Percentiles rank a stretch among this genome's conserved stretches.
Evolutionary conservation across 768 basidiomycete genomes (phyloP).

Genomic region (Suillus subluteus): DNA sequence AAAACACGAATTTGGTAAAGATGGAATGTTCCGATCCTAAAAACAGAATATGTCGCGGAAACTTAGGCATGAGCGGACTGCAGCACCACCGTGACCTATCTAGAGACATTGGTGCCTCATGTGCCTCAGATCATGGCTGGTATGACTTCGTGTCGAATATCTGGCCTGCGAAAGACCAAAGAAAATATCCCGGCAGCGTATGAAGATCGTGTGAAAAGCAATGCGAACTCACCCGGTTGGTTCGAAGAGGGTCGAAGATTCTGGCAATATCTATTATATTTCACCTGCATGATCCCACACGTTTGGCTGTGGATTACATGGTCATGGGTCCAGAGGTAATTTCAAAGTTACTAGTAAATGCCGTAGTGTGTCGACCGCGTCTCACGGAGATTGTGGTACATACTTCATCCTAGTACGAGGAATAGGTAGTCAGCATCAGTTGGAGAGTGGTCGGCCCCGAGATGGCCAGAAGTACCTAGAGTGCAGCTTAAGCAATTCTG

Average conservation of each 20-base stretch:
- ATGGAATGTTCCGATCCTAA: slow-evolving; percentile 4
- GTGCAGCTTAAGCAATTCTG: background rate
- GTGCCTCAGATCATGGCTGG: slow-evolving; percentile 1
- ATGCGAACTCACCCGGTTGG: background rate
- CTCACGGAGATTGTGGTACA: slow-evolving; percentile 14
- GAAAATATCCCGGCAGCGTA: background rate
- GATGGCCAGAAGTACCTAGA: background rate
- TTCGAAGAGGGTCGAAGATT: background rate
- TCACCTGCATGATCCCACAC: slow-evolving; percentile 1
- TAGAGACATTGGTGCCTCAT: slow-evolving; percentile 2
- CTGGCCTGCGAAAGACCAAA: slow-evolving; percentile 1
- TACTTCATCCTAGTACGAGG: slow-evolving; percentile 1
- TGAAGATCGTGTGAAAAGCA: slow-evolving; percentile 1
- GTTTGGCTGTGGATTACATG: background rate
- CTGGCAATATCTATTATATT: background rate
- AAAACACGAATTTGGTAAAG: background rate
- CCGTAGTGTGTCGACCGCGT: slow-evolving; percentile 7
- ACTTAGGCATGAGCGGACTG: background rate
- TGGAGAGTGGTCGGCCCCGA: background rate
- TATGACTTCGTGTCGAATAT: slow-evolving; percentile 16
- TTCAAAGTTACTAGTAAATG: background rate
- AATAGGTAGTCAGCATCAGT: background rate
- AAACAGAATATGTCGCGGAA: background rate
- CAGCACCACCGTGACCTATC: background rate
- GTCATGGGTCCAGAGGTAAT: slow-evolving; percentile 1